Percentiles rank a stretch among this genome's conserved stretches.
Conservation (phyloP, 768 basidiomycete species). For the Roridomyces roridus region DNA sequence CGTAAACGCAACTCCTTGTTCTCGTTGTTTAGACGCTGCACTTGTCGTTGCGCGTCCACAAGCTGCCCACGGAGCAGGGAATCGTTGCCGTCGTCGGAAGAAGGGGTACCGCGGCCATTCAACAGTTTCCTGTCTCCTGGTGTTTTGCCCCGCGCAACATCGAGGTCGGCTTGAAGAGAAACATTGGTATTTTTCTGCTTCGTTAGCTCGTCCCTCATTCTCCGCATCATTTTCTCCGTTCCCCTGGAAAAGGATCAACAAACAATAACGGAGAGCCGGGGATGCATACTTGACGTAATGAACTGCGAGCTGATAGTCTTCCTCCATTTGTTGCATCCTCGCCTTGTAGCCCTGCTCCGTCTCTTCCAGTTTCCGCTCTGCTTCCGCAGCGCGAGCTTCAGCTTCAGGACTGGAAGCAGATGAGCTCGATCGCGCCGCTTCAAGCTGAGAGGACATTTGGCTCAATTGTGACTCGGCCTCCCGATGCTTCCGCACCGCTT, state of each 20-base stretch:
- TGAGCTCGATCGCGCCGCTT: conserved; percentile 64
- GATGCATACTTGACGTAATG: conserved; percentile 91
- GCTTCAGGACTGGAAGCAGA: conserved; percentile 44
- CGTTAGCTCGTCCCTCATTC: conserved; percentile 93
- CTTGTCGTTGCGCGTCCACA: conserved; percentile 79
- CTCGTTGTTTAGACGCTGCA: conserved; percentile 71
- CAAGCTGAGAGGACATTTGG: conserved; percentile 69
- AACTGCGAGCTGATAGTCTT: conserved; percentile 95
- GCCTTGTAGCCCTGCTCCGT: conserved; percentile 79
- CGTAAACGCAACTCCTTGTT: conserved; percentile 80
- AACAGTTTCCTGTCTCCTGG: conserved; percentile 46
- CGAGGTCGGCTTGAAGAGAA: conserved; percentile 84
- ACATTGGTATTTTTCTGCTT: conserved; percentile 88
- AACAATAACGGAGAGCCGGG: conserved; percentile 18
- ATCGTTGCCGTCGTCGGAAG: conserved; percentile 74
- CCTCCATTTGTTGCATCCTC: conserved; percentile 88
- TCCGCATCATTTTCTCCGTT: conserved; percentile 97
- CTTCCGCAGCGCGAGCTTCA: conserved; percentile 62
- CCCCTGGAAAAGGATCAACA: conserved; percentile 58
- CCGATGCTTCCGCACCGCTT: conserved; percentile 67
- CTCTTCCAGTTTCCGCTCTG: conserved; percentile 82
- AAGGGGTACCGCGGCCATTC: conserved; percentile 83
- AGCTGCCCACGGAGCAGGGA: conserved; percentile 67
- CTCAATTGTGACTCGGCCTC: conserved; percentile 77
- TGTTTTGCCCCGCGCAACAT: conserved; percentile 66